Evolutionary conservation across 2,329 filamentous ascomycete genomes (phyloP), one percentile per base, ranked within the genome.

Genomic region (Aspergillus spinulosporus): DNA sequence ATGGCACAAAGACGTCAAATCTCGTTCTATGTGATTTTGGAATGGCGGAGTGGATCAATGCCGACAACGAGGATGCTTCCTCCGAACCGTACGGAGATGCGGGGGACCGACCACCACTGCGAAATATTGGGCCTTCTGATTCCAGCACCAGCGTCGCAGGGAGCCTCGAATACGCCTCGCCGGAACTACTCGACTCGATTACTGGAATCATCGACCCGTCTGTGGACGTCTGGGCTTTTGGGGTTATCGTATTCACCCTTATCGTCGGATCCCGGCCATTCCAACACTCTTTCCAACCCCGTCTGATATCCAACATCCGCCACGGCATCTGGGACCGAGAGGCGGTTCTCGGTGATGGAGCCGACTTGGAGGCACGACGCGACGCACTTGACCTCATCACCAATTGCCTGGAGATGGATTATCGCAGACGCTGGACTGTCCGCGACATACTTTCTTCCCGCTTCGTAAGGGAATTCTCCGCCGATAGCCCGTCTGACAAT

Each of bases 1-100:
- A 80, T 4, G 77, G 77, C 7, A 70, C 69, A 0, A 75, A 81
- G 37, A 78, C 81, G 12, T 84, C 83, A 6, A 80, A 81, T 36
- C 66, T 88, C 5, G 80, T 86, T 3, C 77, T 88, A 4, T 88
- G 85, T 69, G 86, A 88, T 66, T 88, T 88, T 65, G 86, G 86
- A 47, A 85, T 88, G 76, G 84, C 86, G 9, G 85, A 88, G 66
- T 88, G 86, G 74, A 80, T 88, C 60, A 78, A 80, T 21, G 80
- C 76, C 54, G 84, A 85, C 58, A 78, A 79, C 57, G 79, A 79
- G 21, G 75, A 76, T 28, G 76, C 78, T 57, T 78, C 79, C 7
- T 74, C 77, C 9, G 80, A 81, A 58, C 80, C 80, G 5, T 78
- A 78, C 54, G 75, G 77, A 52, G 72, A 76, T 60, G 69, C 71